These are phyloP conservation scores for Rhodamnia rubescens DNA, from an alignment of 345 rosid species.

Conservation along the genomic window DNA sequence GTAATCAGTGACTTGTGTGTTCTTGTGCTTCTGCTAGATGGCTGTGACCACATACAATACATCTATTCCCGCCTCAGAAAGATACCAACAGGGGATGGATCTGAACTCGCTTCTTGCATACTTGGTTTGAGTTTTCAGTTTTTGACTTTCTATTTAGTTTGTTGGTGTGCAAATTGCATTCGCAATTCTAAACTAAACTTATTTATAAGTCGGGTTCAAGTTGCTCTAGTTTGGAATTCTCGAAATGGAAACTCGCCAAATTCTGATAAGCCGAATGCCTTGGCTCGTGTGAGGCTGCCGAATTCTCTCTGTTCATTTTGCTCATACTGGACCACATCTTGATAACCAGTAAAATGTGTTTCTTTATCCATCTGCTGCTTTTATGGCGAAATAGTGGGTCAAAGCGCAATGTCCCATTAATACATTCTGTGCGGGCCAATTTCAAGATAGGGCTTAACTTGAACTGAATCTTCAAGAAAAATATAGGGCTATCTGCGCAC, in stretches of 20 bases:
- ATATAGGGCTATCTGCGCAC: not conserved
- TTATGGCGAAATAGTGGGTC: constrained; percentile 83
- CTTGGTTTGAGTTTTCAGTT: not conserved
- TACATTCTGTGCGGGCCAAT: constrained; percentile 96
- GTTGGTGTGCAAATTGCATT: not conserved
- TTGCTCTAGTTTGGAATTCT: constrained; percentile 86
- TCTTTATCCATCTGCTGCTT: constrained; percentile 33
- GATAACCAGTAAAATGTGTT: not conserved
- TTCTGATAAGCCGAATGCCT: constrained; percentile 53
- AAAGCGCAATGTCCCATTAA: constrained; percentile 34
- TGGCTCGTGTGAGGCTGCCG: constrained; percentile 53
- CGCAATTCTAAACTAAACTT: not conserved
- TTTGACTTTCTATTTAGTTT: not conserved
- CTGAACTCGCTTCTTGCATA: not conserved
- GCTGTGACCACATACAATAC: constrained; percentile 84
- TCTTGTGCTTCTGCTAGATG: constrained; percentile 40
- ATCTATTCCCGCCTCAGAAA: constrained; percentile 59
- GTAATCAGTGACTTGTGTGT: not conserved
- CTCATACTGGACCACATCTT: not conserved
- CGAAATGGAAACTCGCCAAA: constrained; percentile 66
- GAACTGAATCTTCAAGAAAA: not conserved
- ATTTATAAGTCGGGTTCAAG: constrained; percentile 72
- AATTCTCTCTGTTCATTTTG: not conserved
- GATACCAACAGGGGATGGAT: constrained; percentile 65
- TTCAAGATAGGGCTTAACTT: constrained; percentile 9